Base-by-base conservation (phyloP, 2,329 filamentous ascomycete species). In the Annulohypoxylon truncatum region DNA sequence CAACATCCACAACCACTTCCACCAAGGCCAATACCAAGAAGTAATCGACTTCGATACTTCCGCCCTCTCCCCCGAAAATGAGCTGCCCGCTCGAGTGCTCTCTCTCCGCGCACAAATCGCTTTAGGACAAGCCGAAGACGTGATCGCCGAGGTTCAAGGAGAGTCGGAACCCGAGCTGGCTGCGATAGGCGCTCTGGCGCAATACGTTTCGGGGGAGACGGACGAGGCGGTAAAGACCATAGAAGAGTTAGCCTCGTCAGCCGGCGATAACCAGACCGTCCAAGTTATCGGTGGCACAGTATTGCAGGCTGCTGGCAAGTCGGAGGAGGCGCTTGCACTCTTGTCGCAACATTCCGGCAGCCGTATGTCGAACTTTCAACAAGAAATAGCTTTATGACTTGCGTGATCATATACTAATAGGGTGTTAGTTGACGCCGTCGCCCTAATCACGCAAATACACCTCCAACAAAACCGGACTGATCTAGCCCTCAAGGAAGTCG, bases 381-480 rank as follows among this genome's bases (percentile, higher is more conserved):
- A 24, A 26, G 26, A 52, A 33, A 22, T 57, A n/a, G 48, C 26
- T 40, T 20, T n/a, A 33, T 15, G 18, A 8, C 12, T 29, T 26
- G 18, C 15, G 28, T 28, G 26, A 4, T 28, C 22, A 13, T 40
- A 69, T 64, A 61, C 42, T 60, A 64, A 75, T 77, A 65, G 52
- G n/a, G 35, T n/a, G 52, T 18, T 62, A 89, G 87, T 90, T 64
- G 88, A 90, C 71, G 91, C 93, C 58, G 93, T 97, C 55, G 91
- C 94, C 46, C 82, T 98, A 67, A 94, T 96, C 70, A 90, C 94
- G 28, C 95, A 99, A 79, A 96, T 98, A 72, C 91, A 97, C 76
- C 89, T 98, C 8, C 87, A 92, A 73, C 93, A 97, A 77, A 97
- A 97, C 83, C 89, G 95, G 72, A 91, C 91, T 74, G 95, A 98